A percentile compares a stretch with the other conserved stretches of the same genome.
Evolutionary conservation across 2,329 filamentous ascomycete genomes (phyloP).

Genomic region (Arthrobotrys iridis): DNA sequence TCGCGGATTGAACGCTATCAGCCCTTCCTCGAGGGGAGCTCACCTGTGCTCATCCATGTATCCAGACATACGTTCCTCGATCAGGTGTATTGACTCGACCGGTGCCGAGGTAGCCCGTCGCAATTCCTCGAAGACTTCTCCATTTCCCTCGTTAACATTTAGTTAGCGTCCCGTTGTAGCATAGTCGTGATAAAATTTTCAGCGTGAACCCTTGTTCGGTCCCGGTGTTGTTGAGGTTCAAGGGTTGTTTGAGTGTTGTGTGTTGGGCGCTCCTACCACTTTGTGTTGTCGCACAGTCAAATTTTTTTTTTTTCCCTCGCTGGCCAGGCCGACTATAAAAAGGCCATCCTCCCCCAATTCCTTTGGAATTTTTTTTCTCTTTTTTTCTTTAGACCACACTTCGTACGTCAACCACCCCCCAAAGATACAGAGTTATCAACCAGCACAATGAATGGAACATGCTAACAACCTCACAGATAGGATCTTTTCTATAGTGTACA

Average conservation of each 20-base stretch:
- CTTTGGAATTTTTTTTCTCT: slow-evolving; percentile 20
- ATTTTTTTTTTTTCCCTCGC: slow-evolving; percentile 40
- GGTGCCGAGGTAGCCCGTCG: not conserved
- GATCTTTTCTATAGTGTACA: slow-evolving; percentile 55
- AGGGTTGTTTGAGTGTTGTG: not conserved
- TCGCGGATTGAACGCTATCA: not conserved
- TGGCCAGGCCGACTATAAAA: slow-evolving; percentile 32
- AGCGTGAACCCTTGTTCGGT: not conserved
- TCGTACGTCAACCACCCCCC: slow-evolving; percentile 52
- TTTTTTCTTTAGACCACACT: slow-evolving; percentile 55
- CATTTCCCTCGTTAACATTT: not conserved
- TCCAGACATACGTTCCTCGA: too few species aligned
- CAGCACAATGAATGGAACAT: not conserved
- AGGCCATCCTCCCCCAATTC: not conserved
- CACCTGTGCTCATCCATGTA: too few species aligned
- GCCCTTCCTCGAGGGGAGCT: not conserved
- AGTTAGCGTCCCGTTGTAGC: not conserved
- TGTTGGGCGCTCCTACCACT: slow-evolving; percentile 15
- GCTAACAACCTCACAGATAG: slow-evolving; percentile 54
- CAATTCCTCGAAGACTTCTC: not conserved
- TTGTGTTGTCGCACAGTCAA: slow-evolving; percentile 37
- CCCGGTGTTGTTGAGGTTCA: not conserved
- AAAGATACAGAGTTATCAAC: not conserved
- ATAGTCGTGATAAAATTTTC: not conserved
- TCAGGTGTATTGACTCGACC: too few species aligned